A percentile compares a stretch with the other conserved stretches of the same genome.
phyloP scores from a whole-genome alignment of 306 rosid genomes.

The Dryas octopetala region DNA sequence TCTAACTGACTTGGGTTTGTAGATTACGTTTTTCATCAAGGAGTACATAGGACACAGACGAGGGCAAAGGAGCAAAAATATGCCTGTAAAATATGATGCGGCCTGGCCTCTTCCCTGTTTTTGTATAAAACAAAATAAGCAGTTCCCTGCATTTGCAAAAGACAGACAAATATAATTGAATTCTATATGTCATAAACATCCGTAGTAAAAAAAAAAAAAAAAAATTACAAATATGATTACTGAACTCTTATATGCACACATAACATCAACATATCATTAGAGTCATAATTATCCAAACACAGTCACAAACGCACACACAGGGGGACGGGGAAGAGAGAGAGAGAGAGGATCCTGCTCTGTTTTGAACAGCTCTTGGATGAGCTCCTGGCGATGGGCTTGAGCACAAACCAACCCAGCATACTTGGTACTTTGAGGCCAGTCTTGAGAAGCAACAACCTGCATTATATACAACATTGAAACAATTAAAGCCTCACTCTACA shows the following conservation, averaged over 20 bases:
- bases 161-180: not conserved
- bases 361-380: conserved; percentile 85
- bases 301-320: too few relatives aligned
- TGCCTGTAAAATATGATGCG: conserved; percentile 94
- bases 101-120: not conserved
- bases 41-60: not conserved
- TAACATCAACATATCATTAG: too few relatives aligned
- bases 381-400: conserved; percentile 96
- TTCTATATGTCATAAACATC: too few relatives aligned
- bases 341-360: conserved; percentile 30
- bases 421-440: conserved; percentile 82
- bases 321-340: not conserved
- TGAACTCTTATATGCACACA: too few relatives aligned
- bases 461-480: not conserved
- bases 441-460: conserved; percentile 99
- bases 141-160: conserved; percentile 57
- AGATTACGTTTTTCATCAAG: too few relatives aligned
- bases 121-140: conserved; percentile 63
- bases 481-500: not conserved
- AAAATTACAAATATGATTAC: too few relatives aligned
- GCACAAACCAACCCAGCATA: conserved; percentile 95
- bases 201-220: too few relatives aligned
- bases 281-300: too few relatives aligned
- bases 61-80: not conserved
- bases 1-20: too few relatives aligned